Conservation (phyloP, 345 rosid species). For the Excoecaria agallocha region DNA sequence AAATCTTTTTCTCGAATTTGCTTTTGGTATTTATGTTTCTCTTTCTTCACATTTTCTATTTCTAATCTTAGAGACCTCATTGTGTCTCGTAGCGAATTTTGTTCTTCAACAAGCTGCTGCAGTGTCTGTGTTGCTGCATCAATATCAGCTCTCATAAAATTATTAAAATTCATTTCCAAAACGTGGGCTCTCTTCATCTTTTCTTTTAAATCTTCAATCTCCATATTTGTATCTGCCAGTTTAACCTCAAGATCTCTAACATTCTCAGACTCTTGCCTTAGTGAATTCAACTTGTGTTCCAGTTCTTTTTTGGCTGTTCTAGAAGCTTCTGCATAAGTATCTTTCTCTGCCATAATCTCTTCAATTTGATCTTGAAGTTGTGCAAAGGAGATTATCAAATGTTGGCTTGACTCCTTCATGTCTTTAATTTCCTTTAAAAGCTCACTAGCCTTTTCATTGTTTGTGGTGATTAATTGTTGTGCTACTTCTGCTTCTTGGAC, state of each 20-base stretch:
- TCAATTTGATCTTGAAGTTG: slow-evolving; percentile 47
- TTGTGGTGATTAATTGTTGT: slow-evolving; percentile 34
- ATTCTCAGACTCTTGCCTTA: slow-evolving; percentile 49
- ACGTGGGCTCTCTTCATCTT: slow-evolving; percentile 69
- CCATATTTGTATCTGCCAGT: slow-evolving; percentile 50
- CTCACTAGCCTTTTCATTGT: slow-evolving; percentile 43
- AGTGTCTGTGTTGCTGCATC: slow-evolving; percentile 65
- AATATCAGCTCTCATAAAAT: slow-evolving; percentile 55
- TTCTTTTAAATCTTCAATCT: slow-evolving; percentile 56
- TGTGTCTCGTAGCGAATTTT: slow-evolving; percentile 44
- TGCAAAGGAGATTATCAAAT: slow-evolving; percentile 48
- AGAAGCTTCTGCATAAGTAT: slow-evolving; percentile 36
- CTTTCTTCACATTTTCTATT: slow-evolving; percentile 50
- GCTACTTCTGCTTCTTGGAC: slow-evolving; percentile 77
- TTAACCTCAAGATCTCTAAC: slow-evolving; percentile 46
- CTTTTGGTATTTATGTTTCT: slow-evolving; percentile 35
- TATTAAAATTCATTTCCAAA: slow-evolving; percentile 48
- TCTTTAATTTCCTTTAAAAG: slow-evolving; percentile 56
- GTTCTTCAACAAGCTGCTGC: slow-evolving; percentile 60
- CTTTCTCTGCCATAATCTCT: slow-evolving; percentile 45
- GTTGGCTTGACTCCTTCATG: slow-evolving; percentile 56
- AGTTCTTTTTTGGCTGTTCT: slow-evolving; percentile 47
- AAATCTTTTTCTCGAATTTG: slow-evolving; percentile 25
- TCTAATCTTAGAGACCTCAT: slow-evolving; percentile 48
- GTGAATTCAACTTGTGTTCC: slow-evolving; percentile 34